These are phyloP conservation scores for Penicillium samsonianum DNA, from an alignment of 495 filamentous ascomycete genomes.

Conservation along the genomic window DNA sequence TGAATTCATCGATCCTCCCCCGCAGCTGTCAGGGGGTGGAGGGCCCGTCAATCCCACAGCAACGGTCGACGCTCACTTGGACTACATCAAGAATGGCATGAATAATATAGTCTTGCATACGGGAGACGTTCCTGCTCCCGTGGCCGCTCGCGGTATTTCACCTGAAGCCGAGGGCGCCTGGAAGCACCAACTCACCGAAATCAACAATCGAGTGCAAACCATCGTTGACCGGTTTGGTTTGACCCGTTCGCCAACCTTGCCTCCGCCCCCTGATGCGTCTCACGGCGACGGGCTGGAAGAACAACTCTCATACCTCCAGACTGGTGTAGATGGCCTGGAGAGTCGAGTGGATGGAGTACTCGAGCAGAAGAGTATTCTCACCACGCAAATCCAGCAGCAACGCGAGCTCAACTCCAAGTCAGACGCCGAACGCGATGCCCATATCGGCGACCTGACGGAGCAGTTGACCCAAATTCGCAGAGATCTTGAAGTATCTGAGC, in stretches of 20 bases:
- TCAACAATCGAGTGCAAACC: constrained; percentile 53
- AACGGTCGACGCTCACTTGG: constrained; percentile 48
- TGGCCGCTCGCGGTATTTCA: not conserved
- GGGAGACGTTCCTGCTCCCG: constrained; percentile 7
- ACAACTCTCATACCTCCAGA: constrained; percentile 56
- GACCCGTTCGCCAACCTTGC: constrained; percentile 44
- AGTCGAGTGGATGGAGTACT: constrained; percentile 56
- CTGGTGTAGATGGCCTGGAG: constrained; percentile 76
- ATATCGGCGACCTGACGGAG: constrained; percentile 53
- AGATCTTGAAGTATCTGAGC: constrained; percentile 42
- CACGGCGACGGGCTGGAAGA: constrained; percentile 46
- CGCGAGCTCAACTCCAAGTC: constrained; percentile 77
- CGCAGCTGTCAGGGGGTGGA: constrained; percentile 29
- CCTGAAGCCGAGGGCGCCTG: constrained; percentile 33
- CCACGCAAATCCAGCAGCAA: constrained; percentile 89
- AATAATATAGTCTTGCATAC: constrained; percentile 31
- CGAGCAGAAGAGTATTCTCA: constrained; percentile 81
- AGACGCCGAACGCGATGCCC: constrained; percentile 56
- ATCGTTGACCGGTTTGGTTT: constrained; percentile 51
- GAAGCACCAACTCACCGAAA: constrained; percentile 48
- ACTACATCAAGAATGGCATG: constrained; percentile 54
- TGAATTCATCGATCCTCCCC: constrained; percentile 34
- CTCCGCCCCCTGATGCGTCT: constrained; percentile 49
- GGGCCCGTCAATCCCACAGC: constrained; percentile 28
- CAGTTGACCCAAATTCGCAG: constrained; percentile 46